Percentiles rank a stretch among this genome's conserved stretches.
phyloP scores from a whole-genome alignment of 257 asterid genomes.

The Nicotiana knightiana region DNA sequence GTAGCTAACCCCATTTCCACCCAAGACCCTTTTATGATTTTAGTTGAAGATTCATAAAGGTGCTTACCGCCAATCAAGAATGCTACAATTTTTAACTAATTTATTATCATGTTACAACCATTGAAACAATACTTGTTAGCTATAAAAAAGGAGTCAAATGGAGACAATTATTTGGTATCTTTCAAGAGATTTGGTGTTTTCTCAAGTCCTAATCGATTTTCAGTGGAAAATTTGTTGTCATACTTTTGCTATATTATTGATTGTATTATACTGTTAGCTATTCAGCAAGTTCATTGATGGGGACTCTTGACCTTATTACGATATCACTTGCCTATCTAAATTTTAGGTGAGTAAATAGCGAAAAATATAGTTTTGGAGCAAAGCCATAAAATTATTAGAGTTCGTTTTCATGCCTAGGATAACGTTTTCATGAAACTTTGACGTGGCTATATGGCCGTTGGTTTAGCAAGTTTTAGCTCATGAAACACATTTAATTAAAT shows the following conservation, averaged over 20 bases:
- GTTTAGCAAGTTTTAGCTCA: too few relatives aligned
- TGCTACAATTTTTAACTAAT: not conserved
- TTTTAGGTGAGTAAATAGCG: not conserved
- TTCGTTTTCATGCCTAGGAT: not conserved
- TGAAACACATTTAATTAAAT: not conserved
- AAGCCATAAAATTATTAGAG: not conserved
- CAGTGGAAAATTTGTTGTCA: constrained; percentile 9
- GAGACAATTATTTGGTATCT: not conserved
- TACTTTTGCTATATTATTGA: not conserved
- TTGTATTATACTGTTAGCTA: not conserved
- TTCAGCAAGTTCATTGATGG: not conserved
- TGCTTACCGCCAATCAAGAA: not conserved
- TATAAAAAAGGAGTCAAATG: not conserved
- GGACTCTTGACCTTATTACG: not conserved
- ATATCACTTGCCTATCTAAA: not conserved
- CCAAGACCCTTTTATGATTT: not conserved
- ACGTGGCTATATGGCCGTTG: too few relatives aligned
- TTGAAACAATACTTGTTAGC: not conserved
- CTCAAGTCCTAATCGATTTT: not conserved
- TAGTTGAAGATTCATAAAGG: not conserved
- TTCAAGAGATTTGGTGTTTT: constrained; percentile 9
- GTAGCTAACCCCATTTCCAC: not conserved
- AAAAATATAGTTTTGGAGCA: not conserved
- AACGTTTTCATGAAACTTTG: not conserved
- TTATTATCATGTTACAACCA: not conserved